Base-by-base conservation (phyloP, 2,329 filamentous ascomycete genomes). In the Cordyceps cicadae region DNA sequence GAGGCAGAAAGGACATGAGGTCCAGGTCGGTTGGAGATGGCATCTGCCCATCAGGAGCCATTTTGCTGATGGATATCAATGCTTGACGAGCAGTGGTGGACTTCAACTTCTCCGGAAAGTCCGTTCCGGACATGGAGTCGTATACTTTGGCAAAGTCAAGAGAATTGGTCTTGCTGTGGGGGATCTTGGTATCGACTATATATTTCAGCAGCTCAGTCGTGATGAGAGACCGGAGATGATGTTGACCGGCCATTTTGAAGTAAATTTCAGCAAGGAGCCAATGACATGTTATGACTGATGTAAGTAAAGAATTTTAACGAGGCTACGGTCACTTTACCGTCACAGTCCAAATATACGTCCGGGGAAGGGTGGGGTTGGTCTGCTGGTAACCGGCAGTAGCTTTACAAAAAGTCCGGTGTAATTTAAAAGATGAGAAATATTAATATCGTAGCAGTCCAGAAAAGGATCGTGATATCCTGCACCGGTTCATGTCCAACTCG, bases 1-100 rank as follows among this genome's bases (percentile, higher is more conserved):
- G 45, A 7, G 54, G 54, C 9, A 57, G 29, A 57, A 57, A 45
- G 14, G 54, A 57, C 54, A 57, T 39, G 19, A 57, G 34, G 41
- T 57, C 54, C 19, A 57, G 54, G 5, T 57, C 46, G 19, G 54
- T 39, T 15, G 29, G 12, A 3, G 45, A 37, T 24, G 54, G 54
- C 34, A 57, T 48, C 11, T 57, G 19, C 14, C 54, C 54, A 29
- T 43, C 29, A 21, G 46, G 54, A 11, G 45, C 32, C 54, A 57
- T 50, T 5, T 49, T 19, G 21, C 45, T 57, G 54, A 57, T 50
- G 45, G 9, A 2, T 34, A 57, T 39, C 14, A 57, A 21, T n/a
- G 45, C 29, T 12, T 57, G 45, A 7, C 54, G 46, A 5, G 54
- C 54, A 9, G 45, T n/a, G 4, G 54, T 57, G 1, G 45, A 46